Conservation (phyloP, 257 asterid species). For the Marsdenia floribunda region DNA sequence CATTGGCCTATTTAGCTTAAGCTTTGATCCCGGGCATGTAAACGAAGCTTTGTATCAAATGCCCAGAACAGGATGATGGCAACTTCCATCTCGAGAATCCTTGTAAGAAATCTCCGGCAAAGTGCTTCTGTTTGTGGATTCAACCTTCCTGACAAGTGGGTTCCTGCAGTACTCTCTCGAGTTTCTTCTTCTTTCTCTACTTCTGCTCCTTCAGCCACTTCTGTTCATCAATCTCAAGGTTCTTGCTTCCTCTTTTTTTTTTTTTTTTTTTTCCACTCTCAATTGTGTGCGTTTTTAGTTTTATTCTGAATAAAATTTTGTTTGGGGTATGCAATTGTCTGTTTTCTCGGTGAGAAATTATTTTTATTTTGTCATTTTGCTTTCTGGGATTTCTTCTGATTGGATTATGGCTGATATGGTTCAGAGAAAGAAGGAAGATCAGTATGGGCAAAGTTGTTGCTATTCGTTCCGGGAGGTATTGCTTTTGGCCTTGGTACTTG, state of each 20-base stretch:
- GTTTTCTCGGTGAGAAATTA: not conserved
- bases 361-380: not conserved
- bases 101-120: slow-evolving; percentile 43
- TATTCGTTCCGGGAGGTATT: slow-evolving; percentile 82
- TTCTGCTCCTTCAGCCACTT: slow-evolving; percentile 40
- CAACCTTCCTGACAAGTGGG: slow-evolving; percentile 26
- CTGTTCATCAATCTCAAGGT: slow-evolving; percentile 43
- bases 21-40: not conserved
- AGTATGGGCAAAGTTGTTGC: slow-evolving; percentile 76
- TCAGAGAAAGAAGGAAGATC: slow-evolving; percentile 55
- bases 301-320: not conserved
- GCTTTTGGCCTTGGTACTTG: slow-evolving; percentile 95
- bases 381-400: not conserved
- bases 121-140: slow-evolving; percentile 15
- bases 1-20: not conserved
- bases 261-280: too few relatives aligned
- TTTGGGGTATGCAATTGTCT: not conserved
- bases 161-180: slow-evolving; percentile 23
- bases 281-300: not conserved
- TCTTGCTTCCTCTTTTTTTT: not conserved
- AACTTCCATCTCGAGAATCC: slow-evolving; percentile 40
- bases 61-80: slow-evolving; percentile 25
- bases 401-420: slow-evolving; percentile 10
- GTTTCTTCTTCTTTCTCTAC: slow-evolving; percentile 36
- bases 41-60: not conserved